phyloP scores from a whole-genome alignment of 305 asterid genomes.

The Fraxinus baroniana region DNA sequence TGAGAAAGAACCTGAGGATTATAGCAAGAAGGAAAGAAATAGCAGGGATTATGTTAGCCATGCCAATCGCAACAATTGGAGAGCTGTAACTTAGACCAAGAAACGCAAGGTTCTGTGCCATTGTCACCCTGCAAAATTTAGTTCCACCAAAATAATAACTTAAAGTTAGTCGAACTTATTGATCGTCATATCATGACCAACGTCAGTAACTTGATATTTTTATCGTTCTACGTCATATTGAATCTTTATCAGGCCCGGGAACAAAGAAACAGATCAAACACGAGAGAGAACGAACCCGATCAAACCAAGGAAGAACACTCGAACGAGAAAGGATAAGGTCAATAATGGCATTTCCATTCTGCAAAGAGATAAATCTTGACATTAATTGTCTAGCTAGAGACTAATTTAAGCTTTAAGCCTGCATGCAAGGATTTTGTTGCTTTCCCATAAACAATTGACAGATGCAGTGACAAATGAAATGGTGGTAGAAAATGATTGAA shows the following conservation, averaged over 20 bases:
- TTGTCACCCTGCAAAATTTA: slow-evolving; percentile 51
- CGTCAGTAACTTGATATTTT: background rate
- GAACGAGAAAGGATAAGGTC: slow-evolving; percentile 38
- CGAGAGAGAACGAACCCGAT: slow-evolving; percentile 47
- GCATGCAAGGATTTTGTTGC: background rate
- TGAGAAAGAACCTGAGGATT: slow-evolving; percentile 43
- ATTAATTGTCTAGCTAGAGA: background rate
- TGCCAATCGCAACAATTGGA: slow-evolving; percentile 74
- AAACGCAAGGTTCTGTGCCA: slow-evolving; percentile 74
- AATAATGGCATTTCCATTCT: slow-evolving; percentile 46
- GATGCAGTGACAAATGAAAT: too few relatives aligned
- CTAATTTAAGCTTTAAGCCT: background rate
- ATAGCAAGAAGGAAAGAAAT: slow-evolving; percentile 58
- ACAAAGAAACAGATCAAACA: background rate
- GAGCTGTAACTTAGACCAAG: slow-evolving; percentile 74
- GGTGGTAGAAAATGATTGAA: background rate
- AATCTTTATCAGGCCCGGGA: background rate
- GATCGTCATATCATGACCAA: background rate
- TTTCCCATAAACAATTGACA: background rate
- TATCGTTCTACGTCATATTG: background rate
- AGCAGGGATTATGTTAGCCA: slow-evolving; percentile 71
- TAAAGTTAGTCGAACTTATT: background rate
- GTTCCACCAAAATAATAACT: background rate
- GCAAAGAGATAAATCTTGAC: slow-evolving; percentile 19
- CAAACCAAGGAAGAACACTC: slow-evolving; percentile 62